Base-by-base conservation (phyloP, 805 yeast species). In the Lipomyces yamanashiensis region DNA sequence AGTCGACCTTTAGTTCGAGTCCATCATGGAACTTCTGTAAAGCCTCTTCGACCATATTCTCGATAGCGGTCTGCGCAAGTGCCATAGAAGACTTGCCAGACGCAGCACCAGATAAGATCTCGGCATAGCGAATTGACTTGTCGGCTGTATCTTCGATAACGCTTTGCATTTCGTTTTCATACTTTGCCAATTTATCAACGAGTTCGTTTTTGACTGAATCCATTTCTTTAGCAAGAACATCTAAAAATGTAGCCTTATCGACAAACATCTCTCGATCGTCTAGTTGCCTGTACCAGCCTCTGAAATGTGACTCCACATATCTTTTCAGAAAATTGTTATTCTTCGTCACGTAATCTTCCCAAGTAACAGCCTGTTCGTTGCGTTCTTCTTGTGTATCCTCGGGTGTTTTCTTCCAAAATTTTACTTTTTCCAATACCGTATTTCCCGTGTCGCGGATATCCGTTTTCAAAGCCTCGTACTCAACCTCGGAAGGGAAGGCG, bases 21-120 rank as follows among this genome's bases (percentile, higher is more conserved):
- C 63, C 67, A 21, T 52, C 50, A 28, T 58, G 58, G 41, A 58
- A 54, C 23, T 62, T 43, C 37, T 45, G 51, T n/a, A 68, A 28
- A 2, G 66, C 58, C 33, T 67, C 56, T 37, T 67, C 66, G 10
- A 68, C 57, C 21, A 68, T 43, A 21, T 60, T 56, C 37, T 68
- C 71, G 23, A 68, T 54, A 12, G 69, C 69, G 1, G 60, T 51
- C 55, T 58, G 71, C 13, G 68, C 60, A 5, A 68, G 37, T 47
- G 58, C 62, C 9, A 58, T 28, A 10, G 59, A 34, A 36, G 34
- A 43, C 45, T 36, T 53, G 19, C 36, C 58, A 9, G 58, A 13
- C 15, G 50, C 58, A 15, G 41, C 41, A 7, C 17, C 40, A 12
- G 39, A 7, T 8, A 47, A 44, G 12, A 47, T 21, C 34, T 21